A percentile compares a stretch with the other conserved stretches of the same genome.
These are phyloP conservation scores for Schizosaccharomyces versatilis DNA, from an alignment of 1,139 yeast species.

Conservation along the genomic window DNA sequence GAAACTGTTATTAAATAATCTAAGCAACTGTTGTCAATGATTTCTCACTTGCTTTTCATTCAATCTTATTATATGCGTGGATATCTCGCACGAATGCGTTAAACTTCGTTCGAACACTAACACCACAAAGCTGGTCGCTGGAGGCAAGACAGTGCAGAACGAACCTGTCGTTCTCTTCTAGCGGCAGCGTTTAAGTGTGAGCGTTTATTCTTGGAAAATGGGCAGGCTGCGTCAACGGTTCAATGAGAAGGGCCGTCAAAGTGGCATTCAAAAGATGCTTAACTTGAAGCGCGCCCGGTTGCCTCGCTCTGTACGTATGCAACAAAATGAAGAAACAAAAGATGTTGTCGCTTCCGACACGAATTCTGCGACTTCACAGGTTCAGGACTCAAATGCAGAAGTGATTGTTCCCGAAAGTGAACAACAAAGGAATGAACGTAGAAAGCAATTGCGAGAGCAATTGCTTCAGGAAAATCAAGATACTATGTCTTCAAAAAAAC, in stretches of 20 bases:
- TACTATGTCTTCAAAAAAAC: conserved; percentile 50
- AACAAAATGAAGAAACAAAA: neutral
- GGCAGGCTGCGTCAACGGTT: neutral
- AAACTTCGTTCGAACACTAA: too few species aligned
- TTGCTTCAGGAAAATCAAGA: conserved; percentile 18
- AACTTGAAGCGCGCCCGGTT: conserved; percentile 1
- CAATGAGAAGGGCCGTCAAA: conserved; percentile 3
- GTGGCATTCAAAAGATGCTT: conserved; percentile 1
- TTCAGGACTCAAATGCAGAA: neutral
- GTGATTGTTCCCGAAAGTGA: neutral
- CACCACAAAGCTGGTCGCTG: too few species aligned
- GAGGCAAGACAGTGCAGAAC: too few species aligned
- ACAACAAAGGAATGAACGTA: neutral
- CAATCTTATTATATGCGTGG: too few species aligned
- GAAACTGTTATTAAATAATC: too few species aligned
- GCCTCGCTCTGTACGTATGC: conserved; percentile 1
- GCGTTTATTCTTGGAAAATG: neutral
- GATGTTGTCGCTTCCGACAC: neutral
- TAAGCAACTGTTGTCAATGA: too few species aligned
- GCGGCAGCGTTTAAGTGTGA: too few species aligned
- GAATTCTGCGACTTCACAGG: neutral
- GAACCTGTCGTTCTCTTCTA: too few species aligned
- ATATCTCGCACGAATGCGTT: too few species aligned
- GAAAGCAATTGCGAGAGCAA: neutral
- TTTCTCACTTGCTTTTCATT: too few species aligned